Percentiles rank a stretch among this genome's conserved stretches.
Conservation (phyloP, 2,329 filamentous ascomycete species). For the Didymosphaeria variabile region DNA sequence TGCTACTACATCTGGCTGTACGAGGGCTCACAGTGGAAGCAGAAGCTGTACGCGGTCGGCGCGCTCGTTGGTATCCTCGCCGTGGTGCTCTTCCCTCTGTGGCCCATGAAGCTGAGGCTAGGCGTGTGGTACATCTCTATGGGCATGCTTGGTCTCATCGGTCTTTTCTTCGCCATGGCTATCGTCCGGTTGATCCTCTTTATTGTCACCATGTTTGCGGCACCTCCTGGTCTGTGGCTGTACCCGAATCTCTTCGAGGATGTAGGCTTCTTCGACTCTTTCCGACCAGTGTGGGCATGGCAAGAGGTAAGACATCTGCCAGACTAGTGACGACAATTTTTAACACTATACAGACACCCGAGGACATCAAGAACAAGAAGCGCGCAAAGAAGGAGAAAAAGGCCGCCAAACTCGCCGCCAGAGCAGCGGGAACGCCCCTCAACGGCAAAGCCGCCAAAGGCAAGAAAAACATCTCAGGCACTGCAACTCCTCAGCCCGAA, state of each 20-base stretch:
- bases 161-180: conserved; percentile 95
- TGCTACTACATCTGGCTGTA: conserved; percentile 98
- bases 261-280: conserved; percentile 97
- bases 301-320: conserved; percentile 73
- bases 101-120: conserved; percentile 88
- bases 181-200: conserved; percentile 97
- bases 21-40: conserved; percentile 92
- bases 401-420: conserved; percentile 41
- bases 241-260: conserved; percentile 99
- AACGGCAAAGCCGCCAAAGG: conserved; percentile 41
- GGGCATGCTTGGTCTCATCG: conserved; percentile 88
- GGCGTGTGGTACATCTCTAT: conserved; percentile 98
- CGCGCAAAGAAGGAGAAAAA: conserved; percentile 51
- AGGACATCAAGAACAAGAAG: conserved; percentile 57
- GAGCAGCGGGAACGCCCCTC: conserved; percentile 31
- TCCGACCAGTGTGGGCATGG: conserved; percentile 97
- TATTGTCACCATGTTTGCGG: conserved; percentile 85
- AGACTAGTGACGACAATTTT: background rate
- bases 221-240: conserved; percentile 91
- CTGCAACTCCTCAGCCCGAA: conserved; percentile 39
- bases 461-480: conserved; percentile 39
- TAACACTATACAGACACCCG: conserved; percentile 40
- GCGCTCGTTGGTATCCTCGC: conserved; percentile 86
- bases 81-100: conserved; percentile 93
- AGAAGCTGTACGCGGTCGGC: conserved; percentile 87